Conservation (phyloP, 1,284 basidiomycete genomes). For the Abortiporus biennis region DNA sequence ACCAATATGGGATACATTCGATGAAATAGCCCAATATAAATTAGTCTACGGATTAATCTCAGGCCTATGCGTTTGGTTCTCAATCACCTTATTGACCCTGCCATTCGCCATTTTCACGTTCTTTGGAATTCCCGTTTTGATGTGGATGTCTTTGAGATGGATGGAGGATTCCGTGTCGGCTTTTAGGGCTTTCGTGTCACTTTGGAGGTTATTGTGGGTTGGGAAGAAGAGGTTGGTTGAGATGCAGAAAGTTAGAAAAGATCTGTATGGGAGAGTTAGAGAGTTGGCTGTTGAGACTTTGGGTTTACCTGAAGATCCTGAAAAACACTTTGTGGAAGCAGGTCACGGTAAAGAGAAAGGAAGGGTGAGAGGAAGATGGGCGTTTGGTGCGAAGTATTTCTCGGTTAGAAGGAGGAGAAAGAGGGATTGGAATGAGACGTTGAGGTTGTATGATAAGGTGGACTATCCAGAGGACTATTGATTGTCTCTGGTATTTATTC, state of each 20-base stretch:
- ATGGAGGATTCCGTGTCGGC: constrained; percentile 77
- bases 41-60: constrained; percentile 75
- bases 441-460: constrained; percentile 73
- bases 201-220: constrained; percentile 60
- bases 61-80: constrained; percentile 59
- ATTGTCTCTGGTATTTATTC: neutral
- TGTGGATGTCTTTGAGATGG: constrained; percentile 88
- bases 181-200: constrained; percentile 61
- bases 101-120: constrained; percentile 51
- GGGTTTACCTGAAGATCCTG: constrained; percentile 63
- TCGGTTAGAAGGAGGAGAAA: constrained; percentile 73
- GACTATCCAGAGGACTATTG: constrained; percentile 54
- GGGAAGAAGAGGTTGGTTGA: constrained; percentile 47
- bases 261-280: constrained; percentile 58
- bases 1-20: constrained; percentile 76
- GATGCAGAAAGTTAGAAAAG: constrained; percentile 46
- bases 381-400: constrained; percentile 67
- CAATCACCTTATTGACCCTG: constrained; percentile 48
- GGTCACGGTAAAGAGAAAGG: constrained; percentile 65
- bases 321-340: constrained; percentile 49
- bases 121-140: constrained; percentile 58
- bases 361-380: constrained; percentile 58
- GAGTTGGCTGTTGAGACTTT: constrained; percentile 54
- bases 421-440: constrained; percentile 83
- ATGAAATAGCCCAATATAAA: constrained; percentile 87